Base-by-base conservation (phyloP, 441 rosid genomes). In the Erodium moschatum region DNA sequence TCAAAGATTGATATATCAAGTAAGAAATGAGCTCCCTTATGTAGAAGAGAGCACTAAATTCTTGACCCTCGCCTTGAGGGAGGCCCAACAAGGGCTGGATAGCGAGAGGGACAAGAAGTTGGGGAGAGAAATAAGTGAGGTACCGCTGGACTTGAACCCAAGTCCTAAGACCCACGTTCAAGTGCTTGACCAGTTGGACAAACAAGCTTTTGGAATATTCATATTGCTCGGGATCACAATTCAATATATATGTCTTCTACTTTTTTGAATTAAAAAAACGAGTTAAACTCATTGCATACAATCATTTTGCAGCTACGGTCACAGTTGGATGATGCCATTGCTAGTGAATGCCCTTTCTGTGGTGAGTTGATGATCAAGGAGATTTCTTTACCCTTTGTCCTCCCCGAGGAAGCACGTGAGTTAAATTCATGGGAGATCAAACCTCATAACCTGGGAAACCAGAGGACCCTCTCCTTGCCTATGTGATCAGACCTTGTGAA, bases 341-440 rank as follows among this genome's bases (percentile, higher is more conserved):
- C 97, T 42, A 83, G 90, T 5, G 97, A 94, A 77, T 91, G 99
- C 73, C 97, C 99, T 1, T 94, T 91, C 73, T 94, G 99, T 67
- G 96, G 97, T 4, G 99, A 91, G 33, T 76, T 94, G 81, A 91
- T 91, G 95, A 88, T 90, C 78, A 73, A 81, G 27, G 94, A 94
- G 82, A 87, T 94, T 75, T 78, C 83, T 42, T 73, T 84, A 72
- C 89, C 96, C 58, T 94, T 91, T 71, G 81, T 94, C 61, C 78
- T 79, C 62, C 83, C 88, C 0, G 96, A 87, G 76, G 97, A 94
- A 83, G 81, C 87, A 46, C 85, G 66, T 20, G 85, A 82, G 74
- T 86, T 85, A 29, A 60, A 81, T 68, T 94, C 97, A 6, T 94
- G 99, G 99, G 96, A 91, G 79, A 88, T 89, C 67, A 88, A 78